phyloP scores from a whole-genome alignment of 441 rosid species.

The Breynia disticha region DNA sequence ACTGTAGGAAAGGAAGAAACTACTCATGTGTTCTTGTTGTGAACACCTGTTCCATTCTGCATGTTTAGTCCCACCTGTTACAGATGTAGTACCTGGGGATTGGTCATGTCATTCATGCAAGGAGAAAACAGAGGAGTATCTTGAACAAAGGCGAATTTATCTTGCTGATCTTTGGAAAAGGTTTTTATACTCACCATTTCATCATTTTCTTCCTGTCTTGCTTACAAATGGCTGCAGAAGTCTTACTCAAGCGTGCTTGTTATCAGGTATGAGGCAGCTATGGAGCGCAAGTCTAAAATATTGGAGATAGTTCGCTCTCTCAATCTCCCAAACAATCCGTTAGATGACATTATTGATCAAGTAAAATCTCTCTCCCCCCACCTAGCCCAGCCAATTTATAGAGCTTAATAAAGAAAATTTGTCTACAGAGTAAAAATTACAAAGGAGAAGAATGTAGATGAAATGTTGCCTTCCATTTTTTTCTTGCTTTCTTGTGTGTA shows the following conservation, averaged over 20 bases:
- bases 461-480: not conserved
- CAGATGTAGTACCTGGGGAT: constrained; percentile 57
- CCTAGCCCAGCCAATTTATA: not conserved
- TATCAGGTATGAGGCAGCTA: constrained; percentile 77
- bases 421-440: not conserved
- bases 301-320: constrained; percentile 80
- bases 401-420: not conserved
- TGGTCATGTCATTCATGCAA: constrained; percentile 96
- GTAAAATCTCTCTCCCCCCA: constrained; percentile 23
- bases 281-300: constrained; percentile 80
- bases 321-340: constrained; percentile 95
- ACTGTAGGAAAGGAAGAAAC: constrained; percentile 82
- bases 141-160: constrained; percentile 63
- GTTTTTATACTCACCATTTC: constrained; percentile 22
- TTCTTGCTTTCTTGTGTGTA: not conserved
- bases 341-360: constrained; percentile 98
- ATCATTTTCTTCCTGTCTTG: not conserved
- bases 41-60: constrained; percentile 80
- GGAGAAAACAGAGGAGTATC: constrained; percentile 90
- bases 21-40: constrained; percentile 94
- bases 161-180: constrained; percentile 64
- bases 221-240: constrained; percentile 9
- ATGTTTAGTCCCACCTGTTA: constrained; percentile 79
- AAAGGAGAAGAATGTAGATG: not conserved
- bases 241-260: constrained; percentile 14